Evolutionary conservation across 352 stramenopile genomes (phyloP).

Genomic region (Synura sp.): DNA sequence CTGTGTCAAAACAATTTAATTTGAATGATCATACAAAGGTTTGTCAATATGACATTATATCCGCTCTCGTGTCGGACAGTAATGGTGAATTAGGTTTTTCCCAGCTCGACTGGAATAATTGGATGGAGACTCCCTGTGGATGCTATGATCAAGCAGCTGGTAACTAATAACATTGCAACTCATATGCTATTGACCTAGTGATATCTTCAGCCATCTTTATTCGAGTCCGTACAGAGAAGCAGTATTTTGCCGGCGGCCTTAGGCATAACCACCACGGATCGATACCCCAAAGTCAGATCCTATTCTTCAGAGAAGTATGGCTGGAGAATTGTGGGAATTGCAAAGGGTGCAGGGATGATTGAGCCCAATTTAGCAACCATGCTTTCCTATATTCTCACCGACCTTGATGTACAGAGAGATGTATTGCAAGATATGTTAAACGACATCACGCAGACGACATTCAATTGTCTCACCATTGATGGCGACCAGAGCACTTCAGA

Average conservation of each 20-base stretch:
- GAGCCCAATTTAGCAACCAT: conserved; percentile 95
- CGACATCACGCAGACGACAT: conserved; percentile 73
- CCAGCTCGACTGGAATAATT: conserved; percentile 94
- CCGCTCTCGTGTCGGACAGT: no score
- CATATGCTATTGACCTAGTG: no score
- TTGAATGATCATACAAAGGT: no score
- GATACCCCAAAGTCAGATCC: conserved; percentile 77
- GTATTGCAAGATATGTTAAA: conserved; percentile 66
- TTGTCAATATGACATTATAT: no score
- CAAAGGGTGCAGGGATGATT: conserved; percentile 96
- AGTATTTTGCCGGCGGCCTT: conserved; percentile 82
- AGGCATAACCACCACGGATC: conserved; percentile 95
- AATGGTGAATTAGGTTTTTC: conserved; percentile 75
- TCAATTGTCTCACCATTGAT: conserved; percentile 92
- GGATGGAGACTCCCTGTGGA: conserved; percentile 94
- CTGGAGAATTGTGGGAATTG: conserved; percentile 89
- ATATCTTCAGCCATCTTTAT: no score
- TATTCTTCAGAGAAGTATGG: conserved; percentile 58
- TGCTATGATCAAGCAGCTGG: conserved; percentile 62
- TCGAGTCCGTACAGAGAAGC: conserved; percentile 91
- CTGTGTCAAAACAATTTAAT: conserved; percentile 75
- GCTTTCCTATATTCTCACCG: conserved; percentile 78
- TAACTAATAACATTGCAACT: not conserved
- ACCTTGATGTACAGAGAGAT: conserved; percentile 67
- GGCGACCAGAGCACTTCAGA: conserved; percentile 96